phyloP scores from a whole-genome alignment of 306 rosid species.

The cucumber (Cucumis sativus) region Cucumber_9930_V3 NC_026661.2:21801501-21802000 shows the following conservation, averaged over 20 bases:
- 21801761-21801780: constrained; percentile 43
- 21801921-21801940: not conserved
- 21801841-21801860: not conserved
- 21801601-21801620: constrained; percentile 34
- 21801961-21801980: not conserved
- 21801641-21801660: constrained; percentile 17
- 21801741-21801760: constrained; percentile 27
- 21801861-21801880: not conserved
- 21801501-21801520: constrained; percentile 31
- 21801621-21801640: constrained; percentile 30
- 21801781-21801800: not conserved
- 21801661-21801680: constrained; percentile 23
- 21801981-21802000: not conserved
- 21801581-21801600: constrained; percentile 34
- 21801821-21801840: not conserved
- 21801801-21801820: constrained; percentile 3
- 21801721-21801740: constrained; percentile 23
- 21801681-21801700: constrained; percentile 1
- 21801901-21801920: not conserved
- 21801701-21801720: constrained; percentile 1
- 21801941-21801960: constrained; percentile 4
- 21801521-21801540: constrained; percentile 35
- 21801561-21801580: constrained; percentile 31
- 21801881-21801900: not conserved
- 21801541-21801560: constrained; percentile 39